Evolutionary conservation across 805 yeast species (phyloP), one percentile per base, ranked within the genome.

Genomic region (Monosporozyma aerobia): DNA sequence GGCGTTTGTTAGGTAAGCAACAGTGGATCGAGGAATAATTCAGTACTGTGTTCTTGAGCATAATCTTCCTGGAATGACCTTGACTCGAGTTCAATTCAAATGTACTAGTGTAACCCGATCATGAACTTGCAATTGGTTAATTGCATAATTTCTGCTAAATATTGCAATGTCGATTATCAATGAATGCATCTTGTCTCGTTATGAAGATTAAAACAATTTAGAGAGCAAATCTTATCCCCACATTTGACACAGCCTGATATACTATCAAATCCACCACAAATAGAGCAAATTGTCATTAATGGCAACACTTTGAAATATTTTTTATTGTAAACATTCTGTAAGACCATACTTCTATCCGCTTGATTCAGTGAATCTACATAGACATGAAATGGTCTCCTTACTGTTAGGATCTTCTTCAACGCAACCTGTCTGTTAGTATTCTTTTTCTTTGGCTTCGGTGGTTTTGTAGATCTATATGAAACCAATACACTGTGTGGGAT

Each of bases 111-210:
- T 2, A 19, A 19, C 19, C 19, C 19, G 19, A 19, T 19, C 19
- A 19, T 19, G 7, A 27, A 27, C 29, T 27, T 27, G 29, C 7
- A 27, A 27, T 5, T 27, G 5, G 29, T 7, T 27, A 27, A 27
- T 27, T 27, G 29, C 7, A 7, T 27, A 5, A 27, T 27, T 27
- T 27, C 29, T 27, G 29, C 7, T 27, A 7, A 27, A 27, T 7
- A 37, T 37, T n/a, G 9, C 9, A 37, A 14, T 37, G 9, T 39
- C 10, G 5, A 19, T 48, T 39, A 53, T 13, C 54, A 33, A 53
- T 57, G 61, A n/a, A 56, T 54, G 51, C 71, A 68, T 50, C 71
- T 64, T 22, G 71, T 63, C 47, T 68, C 71, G 51, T 63, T 65
- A 53, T 68, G 71, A 33, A 65, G 45, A 39, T 57, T 63, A 44